Conservation (phyloP, 305 asterid genomes). For the Coffea humblotiana region DNA sequence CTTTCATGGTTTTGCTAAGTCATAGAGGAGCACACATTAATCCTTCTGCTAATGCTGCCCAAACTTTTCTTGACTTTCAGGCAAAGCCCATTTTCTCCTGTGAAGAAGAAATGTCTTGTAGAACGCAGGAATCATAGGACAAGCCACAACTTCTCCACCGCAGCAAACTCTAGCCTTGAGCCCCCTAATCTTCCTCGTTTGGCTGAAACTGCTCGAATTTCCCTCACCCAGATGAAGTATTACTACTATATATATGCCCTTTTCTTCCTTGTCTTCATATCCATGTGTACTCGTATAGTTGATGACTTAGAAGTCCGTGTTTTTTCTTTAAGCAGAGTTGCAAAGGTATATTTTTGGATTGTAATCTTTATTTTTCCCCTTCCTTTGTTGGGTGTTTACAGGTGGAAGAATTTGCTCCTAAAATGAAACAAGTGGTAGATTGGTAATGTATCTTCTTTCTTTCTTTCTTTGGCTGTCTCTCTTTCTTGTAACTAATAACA, state of each 20-base stretch:
- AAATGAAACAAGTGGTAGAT: constrained; percentile 78
- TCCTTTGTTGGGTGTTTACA: constrained; percentile 22
- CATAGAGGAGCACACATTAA: constrained; percentile 23
- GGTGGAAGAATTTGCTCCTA: constrained; percentile 86
- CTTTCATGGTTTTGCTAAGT: constrained; percentile 32
- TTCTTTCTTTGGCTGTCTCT: constrained; percentile 8
- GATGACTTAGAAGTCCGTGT: neutral
- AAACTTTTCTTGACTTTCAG: constrained; percentile 27
- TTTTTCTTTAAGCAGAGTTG: neutral
- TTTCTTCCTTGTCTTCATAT: neutral
- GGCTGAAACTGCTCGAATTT: constrained; percentile 90
- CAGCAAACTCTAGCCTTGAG: constrained; percentile 52
- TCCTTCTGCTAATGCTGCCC: neutral
- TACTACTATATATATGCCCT: neutral
- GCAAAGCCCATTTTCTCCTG: constrained; percentile 19
- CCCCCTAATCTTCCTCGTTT: constrained; percentile 66
- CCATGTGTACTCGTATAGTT: neutral
- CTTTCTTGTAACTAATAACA: constrained; percentile 10
- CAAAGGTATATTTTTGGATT: neutral
- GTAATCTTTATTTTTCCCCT: neutral
- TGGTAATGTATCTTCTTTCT: constrained; percentile 40
- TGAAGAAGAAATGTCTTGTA: neutral
- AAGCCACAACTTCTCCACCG: constrained; percentile 30
- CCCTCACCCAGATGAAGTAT: constrained; percentile 62
- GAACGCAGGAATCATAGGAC: constrained; percentile 10